Percentiles rank a stretch among this genome's conserved stretches.
These are phyloP conservation scores for Nakazawaea ernobii DNA, from an alignment of 805 yeast species.

Conservation along the genomic window DNA sequence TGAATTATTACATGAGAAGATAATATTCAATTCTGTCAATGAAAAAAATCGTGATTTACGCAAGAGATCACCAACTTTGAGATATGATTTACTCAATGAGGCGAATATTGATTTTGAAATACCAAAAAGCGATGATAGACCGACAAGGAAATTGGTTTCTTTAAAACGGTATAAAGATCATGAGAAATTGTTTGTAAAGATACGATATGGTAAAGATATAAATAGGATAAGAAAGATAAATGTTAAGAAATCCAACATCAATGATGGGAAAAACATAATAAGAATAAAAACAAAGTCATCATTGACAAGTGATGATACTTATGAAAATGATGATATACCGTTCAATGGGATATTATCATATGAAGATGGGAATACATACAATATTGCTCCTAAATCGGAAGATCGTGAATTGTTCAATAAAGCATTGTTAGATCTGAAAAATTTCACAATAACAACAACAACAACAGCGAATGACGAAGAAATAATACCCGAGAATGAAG, in stretches of 20 bases:
- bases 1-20: conserved; percentile 27
- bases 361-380: conserved; percentile 52
- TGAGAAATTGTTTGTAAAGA: conserved; percentile 15
- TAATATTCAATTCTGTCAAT: conserved; percentile 17
- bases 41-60: not conserved
- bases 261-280: conserved; percentile 9
- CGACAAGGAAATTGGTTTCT: no score
- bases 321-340: conserved; percentile 52
- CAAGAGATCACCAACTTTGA: conserved; percentile 1
- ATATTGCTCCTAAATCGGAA: conserved; percentile 51
- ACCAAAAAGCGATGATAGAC: no score
- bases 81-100: conserved; percentile 12
- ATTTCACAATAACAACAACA: conserved; percentile 24
- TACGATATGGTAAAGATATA: conserved; percentile 7
- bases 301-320: conserved; percentile 5
- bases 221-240: conserved; percentile 16
- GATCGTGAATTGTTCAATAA: conserved; percentile 47
- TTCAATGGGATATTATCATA: conserved; percentile 59
- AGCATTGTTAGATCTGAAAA: conserved; percentile 28
- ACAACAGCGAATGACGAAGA: conserved; percentile 10
- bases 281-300: not conserved
- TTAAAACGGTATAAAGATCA: conserved; percentile 14
- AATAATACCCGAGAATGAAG: conserved; percentile 14
- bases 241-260: conserved; percentile 5
- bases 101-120: not conserved